Base-by-base conservation (phyloP, 2,329 filamentous ascomycete species). In the Cordyceps cicadae region DNA sequence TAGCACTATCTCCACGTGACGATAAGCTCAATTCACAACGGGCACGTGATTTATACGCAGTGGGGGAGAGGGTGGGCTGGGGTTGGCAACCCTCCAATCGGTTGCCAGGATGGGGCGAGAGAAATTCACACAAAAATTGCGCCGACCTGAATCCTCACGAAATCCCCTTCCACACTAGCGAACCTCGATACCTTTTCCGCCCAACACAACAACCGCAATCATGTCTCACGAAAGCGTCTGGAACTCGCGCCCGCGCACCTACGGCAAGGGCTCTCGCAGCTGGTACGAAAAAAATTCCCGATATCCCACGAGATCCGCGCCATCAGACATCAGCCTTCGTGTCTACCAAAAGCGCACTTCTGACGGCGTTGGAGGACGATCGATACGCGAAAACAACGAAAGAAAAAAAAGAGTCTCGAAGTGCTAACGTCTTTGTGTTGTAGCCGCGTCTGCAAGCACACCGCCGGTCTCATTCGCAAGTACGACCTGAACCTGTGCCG, bases 401-500 rank as follows among this genome's bases (percentile, higher is more conserved):
- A 32, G 45, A 48, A 55, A 6, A 3, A 6, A 29, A 3, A n/a
- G 26, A 29, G 14, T 11, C 15, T 55, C 45, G 59, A 61, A 46
- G 62, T 52, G 67, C 72, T 75, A 69, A 74, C 71, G 3, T 29
- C 62, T 65, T 64, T 62, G 21, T 45, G 60, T 11, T 54, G 67
- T 68, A 85, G 83, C 83, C 83, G 83, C 67, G 81, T 85, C 75
- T 86, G 83, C 90, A 91, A 92, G 76, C 93, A 99, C 89, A 87
- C 86, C 76, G 93, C 94, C 75, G 94, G 94, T 95, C 87, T 99
- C 71, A 96, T 99, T 87, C 92, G 94, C 85, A 99, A 99, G 85
- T 99, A 99, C 84, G 93, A 94, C 76, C 86, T 97, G 72, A 91
- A 96, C 81, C 85, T 89, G 76, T 89, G 86, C 85, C 85, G 86